Base-by-base conservation (phyloP, 495 filamentous ascomycete species). In the Friedmanniomyces endolithicus region DNA sequence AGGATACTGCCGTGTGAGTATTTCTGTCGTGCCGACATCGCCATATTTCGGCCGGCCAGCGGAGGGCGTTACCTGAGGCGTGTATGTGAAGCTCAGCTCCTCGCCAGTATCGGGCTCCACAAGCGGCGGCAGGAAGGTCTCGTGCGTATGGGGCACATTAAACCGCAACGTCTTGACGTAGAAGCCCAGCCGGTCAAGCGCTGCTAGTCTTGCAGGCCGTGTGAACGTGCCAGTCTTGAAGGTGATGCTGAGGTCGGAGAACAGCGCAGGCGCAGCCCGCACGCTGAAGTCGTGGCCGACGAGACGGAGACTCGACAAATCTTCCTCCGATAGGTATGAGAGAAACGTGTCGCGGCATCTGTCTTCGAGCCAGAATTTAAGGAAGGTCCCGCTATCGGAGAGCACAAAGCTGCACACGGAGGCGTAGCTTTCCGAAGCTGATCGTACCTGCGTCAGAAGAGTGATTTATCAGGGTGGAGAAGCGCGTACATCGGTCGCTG, bases 1-100 rank as follows among this genome's bases (percentile, higher is more conserved):
- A 34, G 84, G 82, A 61, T 88, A 90, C 65, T 90, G 87, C 61
- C 84, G 77, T 34, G 85, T 82, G 35, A 90, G 74, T 45, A 89
- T 69, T 63, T 87, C 83, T 45, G 72, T 77, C 67, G 77, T 73
- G 52, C 74, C 81, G 78, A 63, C 79, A 62, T 71, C 75, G 37
- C 78, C 83, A 63, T 88, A 89, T 63, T 82, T 87, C 12, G 57
- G 62, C 16, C 47, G 46, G 23, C 44, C 56, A 1, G 57, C 55
- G 11, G 55, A 44, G 22, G 59, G 65, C 40, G 39, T 58, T 9
- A 71, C 75, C 56, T 85, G 81, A 16, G 86, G 86, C 54, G 76
- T 81, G 68, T 90, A 90, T 40, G 86, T 67, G 67, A 89, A 89
- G 63, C 70, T 73, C 56, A 82, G 76, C 71, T 88, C 83, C 51